Evolutionary conservation across 2,329 filamentous ascomycete genomes (phyloP).

Genomic region (Diplodia sapinea): DNA sequence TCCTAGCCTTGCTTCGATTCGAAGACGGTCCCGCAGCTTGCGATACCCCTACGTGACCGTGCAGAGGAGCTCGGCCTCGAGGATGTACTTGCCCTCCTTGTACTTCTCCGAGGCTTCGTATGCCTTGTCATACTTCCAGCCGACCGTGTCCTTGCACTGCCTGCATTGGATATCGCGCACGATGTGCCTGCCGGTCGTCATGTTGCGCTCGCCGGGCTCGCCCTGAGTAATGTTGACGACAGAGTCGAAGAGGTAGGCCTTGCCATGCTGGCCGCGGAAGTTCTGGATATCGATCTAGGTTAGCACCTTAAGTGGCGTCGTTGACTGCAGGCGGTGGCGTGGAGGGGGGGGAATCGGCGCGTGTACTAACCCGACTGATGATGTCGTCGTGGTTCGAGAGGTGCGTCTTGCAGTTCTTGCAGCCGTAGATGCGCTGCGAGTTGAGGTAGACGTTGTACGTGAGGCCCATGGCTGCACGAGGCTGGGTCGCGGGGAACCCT

Average conservation of each 20-base stretch:
- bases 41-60: slow-evolving; percentile 61
- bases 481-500: background rate
- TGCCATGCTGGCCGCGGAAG: slow-evolving; percentile 97
- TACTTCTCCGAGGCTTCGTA: slow-evolving; percentile 94
- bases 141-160: slow-evolving; percentile 90
- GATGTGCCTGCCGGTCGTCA: slow-evolving; percentile 95
- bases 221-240: slow-evolving; percentile 89
- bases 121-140: slow-evolving; percentile 99
- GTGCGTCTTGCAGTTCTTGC: slow-evolving; percentile 92
- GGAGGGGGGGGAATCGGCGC: background rate
- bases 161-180: slow-evolving; percentile 92
- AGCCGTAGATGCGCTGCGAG: slow-evolving; percentile 86
- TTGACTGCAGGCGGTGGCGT: background rate
- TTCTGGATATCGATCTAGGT: slow-evolving; percentile 63
- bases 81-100: slow-evolving; percentile 97
- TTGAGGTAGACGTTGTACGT: slow-evolving; percentile 91
- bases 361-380: slow-evolving; percentile 76
- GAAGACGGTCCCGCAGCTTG: background rate
- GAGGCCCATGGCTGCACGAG: slow-evolving; percentile 70
- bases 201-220: slow-evolving; percentile 90
- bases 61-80: slow-evolving; percentile 89
- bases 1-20: background rate
- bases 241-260: slow-evolving; percentile 92
- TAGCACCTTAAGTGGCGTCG: slow-evolving; percentile 1
- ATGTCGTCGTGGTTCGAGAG: slow-evolving; percentile 95